Evolutionary conservation across 345 rosid genomes (phyloP), one percentile per base, ranked within the genome.

Genomic region (Melaleuca quinquenervia): DNA sequence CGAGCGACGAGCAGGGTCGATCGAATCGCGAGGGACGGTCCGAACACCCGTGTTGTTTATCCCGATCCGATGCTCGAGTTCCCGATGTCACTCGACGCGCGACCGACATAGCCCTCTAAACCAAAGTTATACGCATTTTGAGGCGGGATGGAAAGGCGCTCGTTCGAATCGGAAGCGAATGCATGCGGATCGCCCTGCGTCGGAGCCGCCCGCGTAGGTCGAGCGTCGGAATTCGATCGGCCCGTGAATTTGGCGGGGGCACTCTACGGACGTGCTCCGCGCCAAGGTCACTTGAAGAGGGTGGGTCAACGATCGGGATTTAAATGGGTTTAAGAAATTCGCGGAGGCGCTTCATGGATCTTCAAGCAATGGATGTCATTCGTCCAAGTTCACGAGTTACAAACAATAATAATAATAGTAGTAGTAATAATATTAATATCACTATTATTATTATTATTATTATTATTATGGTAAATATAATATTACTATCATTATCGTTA

Each of bases 41-140:
- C 12, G 7, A 16, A 15, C 18, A 8, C 1, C 7, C 16, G 5
- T 14, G 7, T 8, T 1, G 41, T 29, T 64, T 0, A 18, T 18
- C 1, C 6, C 12, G 0, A 36, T 70, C 2, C 3, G 5, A 36
- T 4, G 4, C 0, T 70, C 1, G 0, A 70, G 2, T 18, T 8
- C 1, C 1, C 9, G 1, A 1, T 18, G 20, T 16, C 3, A 0
- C 16, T 16, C 2, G 1, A 3, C 11, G 0, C 14, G 1, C 0
- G 0, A 16, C n/a, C n/a, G n/a, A n/a, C n/a, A n/a, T n/a, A n/a
- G n/a, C n/a, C n/a, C n/a, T n/a, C n/a, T n/a, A n/a, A n/a, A n/a
- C 16, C 1, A 1, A 3, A 16, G 12, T 32, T 3, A n/a, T n/a
- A n/a, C n/a, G n/a, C n/a, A n/a, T n/a, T n/a, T n/a, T n/a, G n/a